phyloP scores from a whole-genome alignment of 768 basidiomycete genomes.

The Hygrocybe punicea region DNA sequence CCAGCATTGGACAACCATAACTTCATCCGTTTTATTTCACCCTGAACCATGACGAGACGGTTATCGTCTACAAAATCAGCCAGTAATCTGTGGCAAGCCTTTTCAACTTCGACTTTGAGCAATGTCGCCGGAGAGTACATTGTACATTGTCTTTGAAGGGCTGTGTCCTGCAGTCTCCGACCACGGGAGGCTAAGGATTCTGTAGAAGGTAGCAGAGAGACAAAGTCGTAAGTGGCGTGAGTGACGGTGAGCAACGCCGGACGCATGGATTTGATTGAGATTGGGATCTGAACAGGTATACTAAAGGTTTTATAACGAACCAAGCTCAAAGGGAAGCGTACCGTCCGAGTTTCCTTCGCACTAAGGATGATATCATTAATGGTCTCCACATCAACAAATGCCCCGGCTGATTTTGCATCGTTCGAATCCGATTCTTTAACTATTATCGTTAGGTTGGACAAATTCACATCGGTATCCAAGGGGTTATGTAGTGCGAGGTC shows the following conservation, averaged over 20 bases:
- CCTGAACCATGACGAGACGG: conserved; percentile 55
- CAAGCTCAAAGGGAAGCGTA: conserved; percentile 24
- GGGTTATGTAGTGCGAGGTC: conserved; percentile 71
- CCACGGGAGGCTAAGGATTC: conserved; percentile 74
- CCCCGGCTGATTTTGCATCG: conserved; percentile 31
- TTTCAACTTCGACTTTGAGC: conserved; percentile 59
- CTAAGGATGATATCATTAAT: conserved; percentile 60
- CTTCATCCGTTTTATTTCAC: conserved; percentile 56
- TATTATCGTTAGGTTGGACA: conserved; percentile 57
- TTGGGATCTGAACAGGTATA: conserved; percentile 49
- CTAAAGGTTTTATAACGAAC: background rate
- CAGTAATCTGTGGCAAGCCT: conserved; percentile 60
- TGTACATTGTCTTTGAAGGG: conserved; percentile 60
- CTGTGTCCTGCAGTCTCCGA: conserved; percentile 70
- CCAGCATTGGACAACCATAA: conserved; percentile 71
- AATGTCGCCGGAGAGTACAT: conserved; percentile 69
- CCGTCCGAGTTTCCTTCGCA: conserved; percentile 62
- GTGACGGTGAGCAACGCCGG: conserved; percentile 55
- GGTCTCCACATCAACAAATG: conserved; percentile 54
- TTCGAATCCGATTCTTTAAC: conserved; percentile 41
- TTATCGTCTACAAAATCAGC: conserved; percentile 55
- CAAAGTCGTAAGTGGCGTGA: conserved; percentile 62
- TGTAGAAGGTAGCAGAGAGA: conserved; percentile 62
- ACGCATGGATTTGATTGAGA: conserved; percentile 54
- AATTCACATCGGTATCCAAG: conserved; percentile 65